Base-by-base conservation (phyloP, 2,329 filamentous ascomycete species). In the Nothopassalora personata region DNA sequence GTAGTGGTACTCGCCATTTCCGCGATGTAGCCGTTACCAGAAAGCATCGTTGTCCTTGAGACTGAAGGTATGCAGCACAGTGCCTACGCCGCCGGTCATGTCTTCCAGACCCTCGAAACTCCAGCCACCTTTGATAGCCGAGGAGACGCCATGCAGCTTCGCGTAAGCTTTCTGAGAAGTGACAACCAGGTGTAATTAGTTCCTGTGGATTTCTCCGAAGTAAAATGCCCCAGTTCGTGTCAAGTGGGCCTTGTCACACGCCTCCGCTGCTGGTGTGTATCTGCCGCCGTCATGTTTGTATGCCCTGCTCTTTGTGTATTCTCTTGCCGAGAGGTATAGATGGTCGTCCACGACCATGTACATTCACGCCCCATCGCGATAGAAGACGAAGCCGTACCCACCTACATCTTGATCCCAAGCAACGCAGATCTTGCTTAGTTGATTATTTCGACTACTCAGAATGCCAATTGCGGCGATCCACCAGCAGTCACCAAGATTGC, bases 261-360 rank as follows among this genome's bases (percentile, higher is more conserved):
- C 52, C 84, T 81, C 69, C 91, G 9, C 8, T 49, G 27, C 18
- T n/a, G 43, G 18, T 87, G 0, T 87, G 84, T 54, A 39, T 30
- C 43, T 57, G 7, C 49, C 39, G 49, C 50, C 54, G n/a, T 49
- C 23, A 6, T n/a, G 11, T 9, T 56, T 89, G 64, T 93, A 88
- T 9, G 23, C 27, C 10, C 33, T 8, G 36, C 7, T 53, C 18
- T 18, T 10, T 8, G n/a, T 23, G 78, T 89, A 94, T 69, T 88
- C 86, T 2, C 88, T 86, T 1, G 87, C 89, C 62, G 87, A 89
- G 18, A 94, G 82, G 71, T 90, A 94, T 2, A 96, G 80, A 73
- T 94, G 94, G 72, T 96, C 91, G 69, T 96, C 91, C 57, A 96
- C 84, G 62, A 96, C 91, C 54, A 88, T 91, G 65, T 91, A 91